Conservation (phyloP, 192 early-diverging fungal genomes). For the Entomortierella chlamydospora region DNA sequence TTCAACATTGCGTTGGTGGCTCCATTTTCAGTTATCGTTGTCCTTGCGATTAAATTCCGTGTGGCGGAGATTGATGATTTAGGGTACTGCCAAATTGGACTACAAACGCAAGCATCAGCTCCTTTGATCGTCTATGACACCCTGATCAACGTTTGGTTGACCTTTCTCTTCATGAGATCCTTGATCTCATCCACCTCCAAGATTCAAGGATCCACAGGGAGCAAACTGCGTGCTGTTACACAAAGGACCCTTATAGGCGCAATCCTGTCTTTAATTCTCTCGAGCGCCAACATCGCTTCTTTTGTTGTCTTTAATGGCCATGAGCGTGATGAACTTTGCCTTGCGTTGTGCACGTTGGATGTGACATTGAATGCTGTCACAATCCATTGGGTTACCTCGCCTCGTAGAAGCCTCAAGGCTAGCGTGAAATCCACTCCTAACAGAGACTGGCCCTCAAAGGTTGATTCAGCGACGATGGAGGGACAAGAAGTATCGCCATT, state of each 20-base stretch:
- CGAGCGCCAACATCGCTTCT: conserved; percentile 51
- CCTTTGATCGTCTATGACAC: conserved; percentile 34
- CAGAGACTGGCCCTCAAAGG: not conserved
- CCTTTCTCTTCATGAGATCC: conserved; percentile 27
- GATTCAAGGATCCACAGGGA: conserved; percentile 28
- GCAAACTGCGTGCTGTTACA: conserved; percentile 49
- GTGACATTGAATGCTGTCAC: conserved; percentile 56
- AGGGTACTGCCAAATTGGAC: conserved; percentile 28
- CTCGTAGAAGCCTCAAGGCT: not conserved
- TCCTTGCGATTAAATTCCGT: too few relatives aligned
- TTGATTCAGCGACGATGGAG: not conserved
- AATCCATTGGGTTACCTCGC: conserved; percentile 59
- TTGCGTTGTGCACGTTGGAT: conserved; percentile 57
- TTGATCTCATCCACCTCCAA: conserved; percentile 32
- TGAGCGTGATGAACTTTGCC: conserved; percentile 56
- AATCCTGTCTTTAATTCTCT: conserved; percentile 50
- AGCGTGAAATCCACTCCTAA: too few relatives aligned
- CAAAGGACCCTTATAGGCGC: conserved; percentile 54
- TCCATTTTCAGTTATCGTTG: too few relatives aligned
- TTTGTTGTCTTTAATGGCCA: conserved; percentile 46
- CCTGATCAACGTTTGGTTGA: conserved; percentile 23
- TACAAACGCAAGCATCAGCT: not conserved
- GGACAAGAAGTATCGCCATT: conserved; percentile 25
- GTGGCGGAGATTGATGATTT: not conserved
- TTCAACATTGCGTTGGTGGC: too few relatives aligned